Evolutionary conservation across 208 protist species (phyloP).

Genomic region (Leishmania arabica): DNA sequence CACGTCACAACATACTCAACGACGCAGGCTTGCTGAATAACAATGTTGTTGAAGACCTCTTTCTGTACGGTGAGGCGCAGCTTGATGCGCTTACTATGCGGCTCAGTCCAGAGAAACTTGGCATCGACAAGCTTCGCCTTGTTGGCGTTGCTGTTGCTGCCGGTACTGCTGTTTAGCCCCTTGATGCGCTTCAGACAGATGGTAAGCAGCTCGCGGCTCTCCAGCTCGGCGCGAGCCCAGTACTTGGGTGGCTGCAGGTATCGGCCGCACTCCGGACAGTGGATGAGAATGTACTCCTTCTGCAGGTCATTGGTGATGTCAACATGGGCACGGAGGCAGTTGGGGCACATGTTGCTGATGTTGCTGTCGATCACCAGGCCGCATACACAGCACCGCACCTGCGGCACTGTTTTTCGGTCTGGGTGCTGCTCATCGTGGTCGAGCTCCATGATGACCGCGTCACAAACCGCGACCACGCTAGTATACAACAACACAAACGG

Average conservation of each 20-base stretch:
- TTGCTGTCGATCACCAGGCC: slow-evolving; percentile 97
- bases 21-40: slow-evolving; percentile 97
- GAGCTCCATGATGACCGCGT: slow-evolving; percentile 27
- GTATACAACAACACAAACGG: neutral
- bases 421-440: slow-evolving; percentile 51
- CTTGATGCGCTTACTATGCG: slow-evolving; percentile 98
- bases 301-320: slow-evolving; percentile 99
- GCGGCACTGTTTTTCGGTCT: slow-evolving; percentile 57
- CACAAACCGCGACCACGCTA: neutral
- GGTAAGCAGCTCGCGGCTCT: slow-evolving; percentile 98
- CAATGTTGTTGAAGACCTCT: slow-evolving; percentile 94
- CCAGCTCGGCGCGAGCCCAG: slow-evolving; percentile 95
- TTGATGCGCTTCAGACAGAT: slow-evolving; percentile 97
- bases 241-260: slow-evolving; percentile 98
- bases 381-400: slow-evolving; percentile 97
- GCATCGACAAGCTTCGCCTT: slow-evolving; percentile 98
- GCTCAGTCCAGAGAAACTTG: slow-evolving; percentile 99
- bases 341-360: slow-evolving; percentile 98
- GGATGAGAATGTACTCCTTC: slow-evolving; percentile 95
- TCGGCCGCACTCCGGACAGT: slow-evolving; percentile 94
- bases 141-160: slow-evolving; percentile 94
- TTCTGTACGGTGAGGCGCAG: slow-evolving; percentile 99
- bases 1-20: slow-evolving; percentile 98
- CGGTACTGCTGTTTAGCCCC: slow-evolving; percentile 86
- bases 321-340: slow-evolving; percentile 96